Evolutionary conservation across 139 green algal species (phyloP).

Genomic region (Desmodesmus armatus): DNA sequence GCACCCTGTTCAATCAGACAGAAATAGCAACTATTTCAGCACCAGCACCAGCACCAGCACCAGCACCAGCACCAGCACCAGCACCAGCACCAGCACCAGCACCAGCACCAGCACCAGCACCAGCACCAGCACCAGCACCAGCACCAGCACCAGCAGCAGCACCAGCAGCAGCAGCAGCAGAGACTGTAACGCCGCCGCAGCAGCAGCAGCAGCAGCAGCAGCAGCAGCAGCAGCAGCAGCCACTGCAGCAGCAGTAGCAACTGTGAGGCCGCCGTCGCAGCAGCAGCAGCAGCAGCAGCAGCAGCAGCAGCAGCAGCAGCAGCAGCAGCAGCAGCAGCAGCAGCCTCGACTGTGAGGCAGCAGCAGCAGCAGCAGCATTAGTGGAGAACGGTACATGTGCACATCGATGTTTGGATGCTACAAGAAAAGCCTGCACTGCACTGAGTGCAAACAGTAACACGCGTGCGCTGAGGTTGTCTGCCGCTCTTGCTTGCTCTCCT

Average conservation of each 20-base stretch:
- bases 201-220: not conserved
- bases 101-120: not conserved
- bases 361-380: not conserved
- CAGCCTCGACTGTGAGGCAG: not conserved
- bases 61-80: conserved; percentile 3
- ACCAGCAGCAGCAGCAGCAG: not conserved
- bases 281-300: no score
- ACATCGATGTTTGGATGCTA: not conserved
- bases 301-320: not conserved
- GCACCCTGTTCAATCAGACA: not conserved
- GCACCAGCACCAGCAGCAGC: not conserved
- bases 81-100: not conserved
- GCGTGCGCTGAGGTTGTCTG: not conserved
- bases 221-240: no score
- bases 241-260: no score
- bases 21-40: not conserved
- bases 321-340: not conserved
- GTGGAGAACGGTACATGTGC: not conserved
- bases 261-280: no score
- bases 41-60: not conserved
- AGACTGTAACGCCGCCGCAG: no score
- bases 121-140: not conserved
- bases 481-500: not conserved
- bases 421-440: not conserved
- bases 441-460: not conserved